Base-by-base conservation (phyloP, 2,329 filamentous ascomycete species). In the Apiospora aurea region DNA sequence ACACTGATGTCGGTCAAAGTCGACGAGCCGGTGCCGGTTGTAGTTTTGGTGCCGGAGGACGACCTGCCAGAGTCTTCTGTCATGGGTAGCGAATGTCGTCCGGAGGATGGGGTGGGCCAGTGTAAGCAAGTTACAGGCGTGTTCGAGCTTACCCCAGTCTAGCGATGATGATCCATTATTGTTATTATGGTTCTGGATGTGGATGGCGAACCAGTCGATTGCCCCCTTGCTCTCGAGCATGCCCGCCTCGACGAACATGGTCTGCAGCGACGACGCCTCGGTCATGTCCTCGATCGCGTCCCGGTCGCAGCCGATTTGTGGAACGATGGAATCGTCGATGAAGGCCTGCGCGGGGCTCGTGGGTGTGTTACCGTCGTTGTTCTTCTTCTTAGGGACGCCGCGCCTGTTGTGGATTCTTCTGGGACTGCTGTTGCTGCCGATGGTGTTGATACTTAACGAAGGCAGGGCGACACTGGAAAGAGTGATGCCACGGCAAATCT, bases 101-200 rank as follows among this genome's bases (percentile, higher is more conserved):
- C 88, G 85, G 10, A 91, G 81, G 41, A 88, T 86, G 0, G 86
- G 84, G 57, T 89, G 87, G 47, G 86, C 80, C 46, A 79, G 78
- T 0, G 81, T 79, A 11, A 89, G 80, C 16, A 82, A 81, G 29
- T 81, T 80, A 74, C 86, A 88, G 0, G 86, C 85, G 0, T 82
- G 80, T 72, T 87, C 83, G 1, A 88, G 82, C 72, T 83, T 84
- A 57, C 82, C 80, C 64, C 78, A 75, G 43, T 84, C 80, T 0
- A 88, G 75, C 0, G 34, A 38, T 38, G 81, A 77, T 0, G 81
- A 77, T 0, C 86, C 86, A 34, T 81, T 84, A 43, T 13, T 11
- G 34, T 64, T 64, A 29, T 81, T 84, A 13, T 43, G 7, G 57
- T 64, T 64, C 34, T 64, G 57, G 78, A 87, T 86, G 46, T 82